phyloP scores from a whole-genome alignment of 805 yeast species.

The Tetrapisispora nanseiensis region DNA sequence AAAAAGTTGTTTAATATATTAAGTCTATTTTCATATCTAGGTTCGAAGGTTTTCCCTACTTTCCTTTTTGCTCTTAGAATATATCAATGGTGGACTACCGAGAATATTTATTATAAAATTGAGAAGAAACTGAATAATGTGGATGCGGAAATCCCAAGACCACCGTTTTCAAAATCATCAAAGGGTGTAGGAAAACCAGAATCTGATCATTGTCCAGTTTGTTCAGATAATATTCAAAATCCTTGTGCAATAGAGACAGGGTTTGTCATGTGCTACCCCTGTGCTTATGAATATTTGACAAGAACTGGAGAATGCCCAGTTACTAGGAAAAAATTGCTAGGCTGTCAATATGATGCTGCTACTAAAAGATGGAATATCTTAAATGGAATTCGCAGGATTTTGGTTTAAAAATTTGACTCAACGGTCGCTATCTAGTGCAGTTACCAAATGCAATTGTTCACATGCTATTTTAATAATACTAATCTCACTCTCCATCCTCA shows the following conservation, averaged over 20 bases:
- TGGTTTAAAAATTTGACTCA: slow-evolving; percentile 36
- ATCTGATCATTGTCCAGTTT: slow-evolving; percentile 53
- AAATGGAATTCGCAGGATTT: slow-evolving; percentile 67
- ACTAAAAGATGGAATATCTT: slow-evolving; percentile 60
- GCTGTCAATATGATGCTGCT: slow-evolving; percentile 56
- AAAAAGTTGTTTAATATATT: slow-evolving; percentile 10
- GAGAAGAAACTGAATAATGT: slow-evolving; percentile 38
- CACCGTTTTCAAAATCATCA: slow-evolving; percentile 4
- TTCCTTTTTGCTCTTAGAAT: slow-evolving; percentile 76
- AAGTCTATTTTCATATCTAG: slow-evolving; percentile 19
- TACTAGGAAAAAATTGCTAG: slow-evolving; percentile 60
- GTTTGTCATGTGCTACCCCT: slow-evolving; percentile 77
- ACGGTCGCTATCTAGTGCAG: not conserved
- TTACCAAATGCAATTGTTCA: slow-evolving; percentile 21
- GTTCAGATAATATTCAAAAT: slow-evolving; percentile 52
- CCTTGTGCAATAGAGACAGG: slow-evolving; percentile 92
- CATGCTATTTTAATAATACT: slow-evolving; percentile 16
- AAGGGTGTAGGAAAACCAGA: slow-evolving; percentile 3
- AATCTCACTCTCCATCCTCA: slow-evolving; percentile 21
- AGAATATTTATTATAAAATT: slow-evolving; percentile 56
- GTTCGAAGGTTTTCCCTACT: slow-evolving; percentile 56
- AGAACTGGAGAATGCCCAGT: slow-evolving; percentile 76
- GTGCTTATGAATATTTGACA: slow-evolving; percentile 65
- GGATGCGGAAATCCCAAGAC: slow-evolving; percentile 34
- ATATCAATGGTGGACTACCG: slow-evolving; percentile 86